Evolutionary conservation across 495 filamentous ascomycete genomes (phyloP), one percentile per base, ranked within the genome.

Genomic region (Aspergillus bertholletiae): DNA sequence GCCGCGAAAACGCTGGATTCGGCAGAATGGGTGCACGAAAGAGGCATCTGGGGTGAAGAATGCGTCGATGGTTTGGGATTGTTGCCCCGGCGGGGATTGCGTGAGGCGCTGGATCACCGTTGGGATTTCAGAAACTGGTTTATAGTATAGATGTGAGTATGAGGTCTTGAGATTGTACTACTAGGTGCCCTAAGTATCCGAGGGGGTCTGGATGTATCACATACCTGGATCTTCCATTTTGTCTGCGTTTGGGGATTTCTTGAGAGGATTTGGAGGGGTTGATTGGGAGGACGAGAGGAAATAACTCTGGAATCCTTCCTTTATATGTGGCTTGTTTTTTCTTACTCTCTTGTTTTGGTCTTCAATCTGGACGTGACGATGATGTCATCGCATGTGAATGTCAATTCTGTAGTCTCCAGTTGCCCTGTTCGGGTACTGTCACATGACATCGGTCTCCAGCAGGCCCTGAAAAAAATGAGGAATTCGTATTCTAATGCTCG

Each of bases 11-110:
- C 78, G 80, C 32, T 83, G 81, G 1, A 90, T 85, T 20, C 83
- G 83, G 63, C 88, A 93, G 69, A 95, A 88, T 0, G 91, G 90
- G 64, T 96, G 91, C 3, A 80, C 74, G 66, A 96, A 94, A 52
- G 82, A 77, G 15, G 88, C 84, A 57, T 83, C 68, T 8, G 77
- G 79, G 1, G 84, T 80, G 73, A 89, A 96, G 68, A 88, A 91
- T 11, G 69, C 75, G 46, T 89, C 75, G 20, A 96, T 65, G 5
- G 85, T 74, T 17, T 76, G 67, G 23, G 73, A 67, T 69, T 95
- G 91, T 24, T 82, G 66, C 0, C 77, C 70, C 0, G 87, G 88
- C 0, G 80, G 66, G 13, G 83, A 80, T 65, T 89, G 81, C 23
- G 82, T 86, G 44, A 96, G 77, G 47, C 75, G 62, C 35, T 75